Conservation (phyloP, 2,329 filamentous ascomycete genomes). For the Microcyclospora tardicrescens region DNA sequence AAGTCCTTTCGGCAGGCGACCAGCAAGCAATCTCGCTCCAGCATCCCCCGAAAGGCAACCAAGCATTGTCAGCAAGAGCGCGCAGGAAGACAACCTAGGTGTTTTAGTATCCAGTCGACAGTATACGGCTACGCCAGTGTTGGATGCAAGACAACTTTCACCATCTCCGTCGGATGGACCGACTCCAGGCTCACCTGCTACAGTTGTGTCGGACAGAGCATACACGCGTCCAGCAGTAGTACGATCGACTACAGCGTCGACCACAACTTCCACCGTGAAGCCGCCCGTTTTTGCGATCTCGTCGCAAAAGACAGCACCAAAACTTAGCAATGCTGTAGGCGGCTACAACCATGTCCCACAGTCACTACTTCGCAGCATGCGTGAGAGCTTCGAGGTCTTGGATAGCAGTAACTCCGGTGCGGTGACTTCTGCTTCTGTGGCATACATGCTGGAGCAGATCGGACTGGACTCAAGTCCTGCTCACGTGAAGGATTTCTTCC, state of each 20-base stretch:
- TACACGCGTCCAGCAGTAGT: conserved; percentile 25
- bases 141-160: conserved; percentile 1
- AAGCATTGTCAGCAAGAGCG: conserved; percentile 9
- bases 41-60: conserved; percentile 10
- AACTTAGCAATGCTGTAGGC: conserved; percentile 6
- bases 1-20: conserved; percentile 22
- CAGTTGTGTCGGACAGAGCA: conserved; percentile 19
- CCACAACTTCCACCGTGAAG: conserved; percentile 15
- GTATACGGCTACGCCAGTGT: not conserved
- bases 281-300: conserved; percentile 8
- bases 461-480: conserved; percentile 62
- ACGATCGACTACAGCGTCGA: conserved; percentile 25
- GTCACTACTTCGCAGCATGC: conserved; percentile 70
- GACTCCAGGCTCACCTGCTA: conserved; percentile 10
- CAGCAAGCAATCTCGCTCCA: conserved; percentile 19
- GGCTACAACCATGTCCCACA: conserved; percentile 60
- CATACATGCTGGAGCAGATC: conserved; percentile 75
- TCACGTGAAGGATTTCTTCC: conserved; percentile 72
- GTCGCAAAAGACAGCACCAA: too few relatives aligned
- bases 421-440: conserved; percentile 70
- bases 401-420: conserved; percentile 78
- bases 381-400: conserved; percentile 87
- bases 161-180: conserved; percentile 9
- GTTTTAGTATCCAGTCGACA: too few relatives aligned
- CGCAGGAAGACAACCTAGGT: not conserved